Base-by-base conservation (phyloP, 495 filamentous ascomycete genomes). In the Aspergillus olivimuriae region DNA sequence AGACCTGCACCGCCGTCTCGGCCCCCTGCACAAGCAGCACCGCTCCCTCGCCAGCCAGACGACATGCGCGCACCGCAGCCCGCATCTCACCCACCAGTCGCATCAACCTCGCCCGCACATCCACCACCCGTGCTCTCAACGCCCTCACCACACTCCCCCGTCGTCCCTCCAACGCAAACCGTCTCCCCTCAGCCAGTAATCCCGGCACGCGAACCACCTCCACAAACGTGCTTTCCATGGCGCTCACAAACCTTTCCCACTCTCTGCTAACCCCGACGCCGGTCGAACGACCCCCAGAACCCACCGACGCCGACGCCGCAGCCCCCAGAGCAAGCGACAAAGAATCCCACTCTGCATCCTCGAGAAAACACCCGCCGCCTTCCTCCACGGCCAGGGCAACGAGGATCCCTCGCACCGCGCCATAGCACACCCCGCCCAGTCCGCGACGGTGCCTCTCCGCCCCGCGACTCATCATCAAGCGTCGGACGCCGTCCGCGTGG, bases 361-460 rank as follows among this genome's bases (percentile, higher is more conserved):
- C 63, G 3, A 66, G 48, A 14, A 66, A 66, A 26, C 63, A 66
- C 1, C 53, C 50, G 8, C 54, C 50, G 1, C 53, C 59, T 23
- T 60, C 46, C 23, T 57, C 55, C 1, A 66, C 34, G 0, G 63
- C 59, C 0, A 56, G 52, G 1, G 60, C 56, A 14, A 67, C 50
- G 24, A 63, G 45, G 17, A 67, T 65, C 0, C 63, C 63, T 5
- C 63, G 52, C 40, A 65, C 65, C 0, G 57, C 52, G 15, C 61
- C 53, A 41, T 51, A 67, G 32, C 54, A 7, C 51, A 57, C 17
- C 60, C 43, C 14, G 53, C 53, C 15, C 61, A 48, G 1, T 56
- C 61, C 3, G 39, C 28, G 8, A n/a, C 50, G 24, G 24, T 60
- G 57, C 3, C 38, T 34, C 11, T 33, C 38, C 4, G 60, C 48